Evolutionary conservation across 805 yeast species (phyloP), one percentile per base, ranked within the genome.

Genomic region (Candida wancherniae): DNA sequence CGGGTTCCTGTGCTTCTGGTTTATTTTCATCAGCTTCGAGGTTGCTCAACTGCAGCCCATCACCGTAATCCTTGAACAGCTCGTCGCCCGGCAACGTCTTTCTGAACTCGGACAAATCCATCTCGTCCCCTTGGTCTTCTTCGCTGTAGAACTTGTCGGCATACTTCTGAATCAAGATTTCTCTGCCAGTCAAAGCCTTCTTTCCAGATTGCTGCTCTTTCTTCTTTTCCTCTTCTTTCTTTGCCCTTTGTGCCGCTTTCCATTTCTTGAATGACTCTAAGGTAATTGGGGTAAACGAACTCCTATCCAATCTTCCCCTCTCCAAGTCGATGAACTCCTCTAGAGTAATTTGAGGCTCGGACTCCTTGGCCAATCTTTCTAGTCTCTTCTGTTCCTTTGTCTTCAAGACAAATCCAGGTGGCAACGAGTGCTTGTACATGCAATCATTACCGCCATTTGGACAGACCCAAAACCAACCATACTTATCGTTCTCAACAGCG

Each of bases 391-490:
- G 96, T 56, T 92, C 98, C 62, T 88, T 90, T 21, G 98, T 94
- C 71, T 92, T 92, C 63, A 92, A 74, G 36, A 85, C 94, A 60
- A 87, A 94, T 1, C 98, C 99, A 27, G 94, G 88, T 23, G 99
- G 99, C 52, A 92, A 70, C 6, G 97, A 83, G 61, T 92, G 99
- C 60, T 76, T 80, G 67, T 92, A 92, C 68, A 81, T 90, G 75
- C 99, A 92, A 39, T 76, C 81, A 39, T 82, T 77, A 44, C 95
- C 97, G 23, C 90, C 88, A 47, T 85, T 85, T 16, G 98, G 98
- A 67, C 98, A 92, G 13, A 73, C 71, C 98, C 98, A 92, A 62
- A 92, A 88, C 98, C 98, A 92, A 53, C 98, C 98, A 56, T 92
- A 92, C 55, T 90, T 90, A 36, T 90, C 92, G 53, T 87, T 86